These are phyloP conservation scores for Suillus decipiens DNA, from an alignment of 768 basidiomycete genomes.

Conservation along the genomic window DNA sequence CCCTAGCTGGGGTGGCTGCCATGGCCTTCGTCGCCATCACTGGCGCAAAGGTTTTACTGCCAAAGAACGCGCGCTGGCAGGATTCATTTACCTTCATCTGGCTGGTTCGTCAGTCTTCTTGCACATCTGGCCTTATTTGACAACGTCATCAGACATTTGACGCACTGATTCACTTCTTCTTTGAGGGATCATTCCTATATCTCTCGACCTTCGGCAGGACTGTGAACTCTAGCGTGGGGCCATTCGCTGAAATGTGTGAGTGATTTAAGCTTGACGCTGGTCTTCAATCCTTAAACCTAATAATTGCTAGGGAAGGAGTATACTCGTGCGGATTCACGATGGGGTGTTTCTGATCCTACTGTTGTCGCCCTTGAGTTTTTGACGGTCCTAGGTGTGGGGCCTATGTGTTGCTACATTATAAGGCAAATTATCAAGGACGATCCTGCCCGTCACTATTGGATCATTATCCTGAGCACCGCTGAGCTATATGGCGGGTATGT, in stretches of 20 bases:
- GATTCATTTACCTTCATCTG: slow-evolving; percentile 77
- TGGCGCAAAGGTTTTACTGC: slow-evolving; percentile 58
- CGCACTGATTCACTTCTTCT: slow-evolving; percentile 74
- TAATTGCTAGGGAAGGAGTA: slow-evolving; percentile 71
- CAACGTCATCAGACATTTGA: slow-evolving; percentile 62
- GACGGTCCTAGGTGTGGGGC: slow-evolving; percentile 75
- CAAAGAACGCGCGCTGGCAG: slow-evolving; percentile 62
- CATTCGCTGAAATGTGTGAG: slow-evolving; percentile 77
- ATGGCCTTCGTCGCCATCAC: slow-evolving; percentile 53
- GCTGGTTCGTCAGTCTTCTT: slow-evolving; percentile 51
- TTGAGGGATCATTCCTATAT: slow-evolving; percentile 82
- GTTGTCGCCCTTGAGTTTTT: slow-evolving; percentile 82
- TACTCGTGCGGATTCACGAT: slow-evolving; percentile 75
- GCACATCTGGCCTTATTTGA: slow-evolving; percentile 6
- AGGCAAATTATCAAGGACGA: slow-evolving; percentile 65
- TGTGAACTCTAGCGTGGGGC: slow-evolving; percentile 67
- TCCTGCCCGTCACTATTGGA: slow-evolving; percentile 64
- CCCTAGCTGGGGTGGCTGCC: slow-evolving; percentile 58
- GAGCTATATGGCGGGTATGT: slow-evolving; percentile 77
- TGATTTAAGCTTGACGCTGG: neutral
- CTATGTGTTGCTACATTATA: slow-evolving; percentile 72
- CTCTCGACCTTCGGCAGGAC: slow-evolving; percentile 73
- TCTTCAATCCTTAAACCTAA: slow-evolving; percentile 3
- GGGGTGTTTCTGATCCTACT: slow-evolving; percentile 78
- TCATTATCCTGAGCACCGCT: slow-evolving; percentile 71